Conservation (phyloP, 1,139 yeast species). For the Zhuliangozyma blackwelliae region DNA sequence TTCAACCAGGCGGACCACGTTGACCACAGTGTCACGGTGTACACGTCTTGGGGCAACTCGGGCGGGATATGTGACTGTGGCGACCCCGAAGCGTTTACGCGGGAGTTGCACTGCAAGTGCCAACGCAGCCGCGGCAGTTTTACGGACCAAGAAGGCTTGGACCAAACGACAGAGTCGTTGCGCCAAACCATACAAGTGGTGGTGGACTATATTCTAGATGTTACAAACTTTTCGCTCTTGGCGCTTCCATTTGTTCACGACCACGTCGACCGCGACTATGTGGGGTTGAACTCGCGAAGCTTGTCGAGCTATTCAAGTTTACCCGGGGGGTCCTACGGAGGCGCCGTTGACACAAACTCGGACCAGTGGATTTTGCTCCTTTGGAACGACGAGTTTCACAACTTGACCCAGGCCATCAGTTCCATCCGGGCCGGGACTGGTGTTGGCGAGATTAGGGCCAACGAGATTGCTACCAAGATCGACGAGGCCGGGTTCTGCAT, state of each 20-base stretch:
- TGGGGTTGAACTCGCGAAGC: conserved; percentile 18
- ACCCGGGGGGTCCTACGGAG: conserved; percentile 26
- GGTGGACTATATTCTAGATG: conserved; percentile 49
- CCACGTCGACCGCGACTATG: conserved; percentile 17
- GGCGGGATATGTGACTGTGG: conserved; percentile 91
- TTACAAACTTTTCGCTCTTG: conserved; percentile 30
- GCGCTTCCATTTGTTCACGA: conserved; percentile 35
- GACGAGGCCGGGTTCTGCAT: conserved; percentile 30
- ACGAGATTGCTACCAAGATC: conserved; percentile 31
- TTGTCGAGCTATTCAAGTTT: conserved; percentile 29
- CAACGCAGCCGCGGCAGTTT: conserved; percentile 11
- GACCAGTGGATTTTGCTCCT: conserved; percentile 44
- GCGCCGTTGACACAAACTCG: conserved; percentile 23
- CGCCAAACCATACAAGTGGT: conserved; percentile 29
- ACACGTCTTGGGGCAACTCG: conserved; percentile 42
- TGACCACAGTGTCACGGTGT: conserved; percentile 57
- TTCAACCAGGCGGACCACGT: conserved; percentile 64
- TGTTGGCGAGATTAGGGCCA: conserved; percentile 20
- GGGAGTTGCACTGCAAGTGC: conserved; percentile 49
- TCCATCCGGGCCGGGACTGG: conserved; percentile 37
- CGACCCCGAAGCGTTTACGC: conserved; percentile 75
- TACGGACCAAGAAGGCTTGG: conserved; percentile 6
- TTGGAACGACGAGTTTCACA: conserved; percentile 76
- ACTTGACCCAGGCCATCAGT: conserved; percentile 43
- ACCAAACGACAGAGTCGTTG: conserved; percentile 16